phyloP scores from a whole-genome alignment of 2,329 filamentous ascomycete species.

The Pleoardoris graminearum region DNA sequence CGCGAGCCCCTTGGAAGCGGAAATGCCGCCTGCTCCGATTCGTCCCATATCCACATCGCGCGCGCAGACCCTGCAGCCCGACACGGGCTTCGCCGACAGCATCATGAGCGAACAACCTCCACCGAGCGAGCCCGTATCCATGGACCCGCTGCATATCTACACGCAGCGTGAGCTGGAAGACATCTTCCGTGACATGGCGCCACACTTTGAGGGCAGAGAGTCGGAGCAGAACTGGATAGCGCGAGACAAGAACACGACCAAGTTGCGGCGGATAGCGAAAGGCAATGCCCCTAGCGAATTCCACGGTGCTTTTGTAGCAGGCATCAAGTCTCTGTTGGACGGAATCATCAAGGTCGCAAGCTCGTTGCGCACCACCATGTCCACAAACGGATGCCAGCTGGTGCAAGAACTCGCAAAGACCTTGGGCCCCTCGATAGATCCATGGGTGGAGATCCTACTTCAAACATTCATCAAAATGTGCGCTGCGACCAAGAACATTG shows the following conservation, averaged over 20 bases:
- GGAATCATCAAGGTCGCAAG: conserved; percentile 84
- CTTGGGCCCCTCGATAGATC: conserved; percentile 78
- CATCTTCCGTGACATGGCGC: conserved; percentile 77
- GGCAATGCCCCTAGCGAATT: conserved; percentile 84
- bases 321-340: conserved; percentile 76
- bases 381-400: conserved; percentile 80
- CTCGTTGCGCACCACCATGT: conserved; percentile 86
- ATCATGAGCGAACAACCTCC: conserved; percentile 59
- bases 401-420: conserved; percentile 81
- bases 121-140: conserved; percentile 66
- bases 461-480: conserved; percentile 89
- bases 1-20: conserved; percentile 53
- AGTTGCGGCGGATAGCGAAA: conserved; percentile 75
- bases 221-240: conserved; percentile 89
- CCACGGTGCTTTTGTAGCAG: conserved; percentile 67
- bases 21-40: conserved; percentile 30
- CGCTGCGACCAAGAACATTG: conserved; percentile 89
- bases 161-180: conserved; percentile 88
- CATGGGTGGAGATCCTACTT: conserved; percentile 86
- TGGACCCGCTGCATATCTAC: conserved; percentile 83
- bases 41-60: conserved; percentile 40
- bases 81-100: conserved; percentile 50
- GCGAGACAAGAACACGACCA: conserved; percentile 78
- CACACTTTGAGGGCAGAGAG: conserved; percentile 83
- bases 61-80: conserved; percentile 43